Evolutionary conservation across 371 early-diverging fungal genomes (phyloP).

Genomic region (Rozella allomycis): DNA sequence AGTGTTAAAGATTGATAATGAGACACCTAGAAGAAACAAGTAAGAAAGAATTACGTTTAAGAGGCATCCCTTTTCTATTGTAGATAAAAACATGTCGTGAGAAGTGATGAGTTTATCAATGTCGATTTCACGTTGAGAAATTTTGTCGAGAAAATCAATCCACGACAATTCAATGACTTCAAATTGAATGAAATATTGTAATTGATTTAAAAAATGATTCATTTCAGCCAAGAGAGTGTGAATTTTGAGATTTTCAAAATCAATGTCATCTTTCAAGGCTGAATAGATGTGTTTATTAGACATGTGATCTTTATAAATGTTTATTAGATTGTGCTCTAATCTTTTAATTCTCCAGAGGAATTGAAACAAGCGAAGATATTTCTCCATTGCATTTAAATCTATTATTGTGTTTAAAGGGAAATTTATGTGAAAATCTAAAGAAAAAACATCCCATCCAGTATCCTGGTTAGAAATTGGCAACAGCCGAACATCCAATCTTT

Average conservation of each 20-base stretch:
- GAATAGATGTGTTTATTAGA: constrained; percentile 2
- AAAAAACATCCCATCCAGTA: constrained; percentile 77
- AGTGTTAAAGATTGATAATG: too few species aligned
- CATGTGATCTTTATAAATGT: too few species aligned
- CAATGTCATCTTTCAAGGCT: constrained; percentile 6
- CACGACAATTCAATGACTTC: constrained; percentile 21
- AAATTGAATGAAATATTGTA: constrained; percentile 65
- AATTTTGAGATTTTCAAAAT: constrained; percentile 33
- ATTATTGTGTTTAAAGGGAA: constrained; percentile 69
- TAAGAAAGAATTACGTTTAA: too few species aligned
- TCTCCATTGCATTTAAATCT: constrained; percentile 41
- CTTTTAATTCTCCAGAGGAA: constrained; percentile 77
- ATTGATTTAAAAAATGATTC: constrained; percentile 76
- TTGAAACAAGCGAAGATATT: constrained; percentile 55
- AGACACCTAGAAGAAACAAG: too few species aligned
- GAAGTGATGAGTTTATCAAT: constrained; percentile 46
- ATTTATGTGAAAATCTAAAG: constrained; percentile 57
- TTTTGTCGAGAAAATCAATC: background rate
- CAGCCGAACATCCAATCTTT: constrained; percentile 50
- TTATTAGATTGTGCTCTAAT: constrained; percentile 58
- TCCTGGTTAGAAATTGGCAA: constrained; percentile 44
- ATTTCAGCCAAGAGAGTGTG: constrained; percentile 52
- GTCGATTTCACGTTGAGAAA: constrained; percentile 17
- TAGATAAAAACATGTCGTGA: constrained; percentile 38
- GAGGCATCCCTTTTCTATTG: too few species aligned